Evolutionary conservation across 2,329 filamentous ascomycete genomes (phyloP).

Genomic region (Penicillium sp.): DNA sequence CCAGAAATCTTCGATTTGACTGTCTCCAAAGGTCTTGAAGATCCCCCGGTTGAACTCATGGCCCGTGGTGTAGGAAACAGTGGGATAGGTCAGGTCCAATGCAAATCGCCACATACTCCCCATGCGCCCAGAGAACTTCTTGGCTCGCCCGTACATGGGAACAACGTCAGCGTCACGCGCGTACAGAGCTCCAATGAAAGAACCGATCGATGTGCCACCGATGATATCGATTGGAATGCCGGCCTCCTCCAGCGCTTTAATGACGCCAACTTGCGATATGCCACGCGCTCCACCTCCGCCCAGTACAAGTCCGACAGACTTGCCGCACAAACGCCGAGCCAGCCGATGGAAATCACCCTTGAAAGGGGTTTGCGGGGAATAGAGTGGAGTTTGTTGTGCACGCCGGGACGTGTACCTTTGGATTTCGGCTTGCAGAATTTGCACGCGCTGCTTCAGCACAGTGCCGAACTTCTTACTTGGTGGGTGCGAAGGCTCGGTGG

Average conservation of each 20-base stretch:
- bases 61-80: conserved; percentile 93
- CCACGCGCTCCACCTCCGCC: conserved; percentile 91
- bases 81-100: conserved; percentile 91
- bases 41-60: conserved; percentile 99
- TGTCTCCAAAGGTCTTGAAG: conserved; percentile 96
- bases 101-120: conserved; percentile 98
- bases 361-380: conserved; percentile 85
- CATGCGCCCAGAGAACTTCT: conserved; percentile 99
- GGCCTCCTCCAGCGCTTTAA: conserved; percentile 90
- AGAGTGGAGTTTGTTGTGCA: conserved; percentile 82
- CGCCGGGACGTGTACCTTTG: conserved; percentile 97
- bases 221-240: conserved; percentile 95
- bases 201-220: conserved; percentile 92
- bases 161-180: conserved; percentile 95
- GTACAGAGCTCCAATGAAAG: conserved; percentile 92
- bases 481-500: conserved; percentile 71
- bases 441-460: conserved; percentile 85
- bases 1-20: conserved; percentile 99
- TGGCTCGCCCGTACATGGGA: conserved; percentile 92
- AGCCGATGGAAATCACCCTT: conserved; percentile 97
- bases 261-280: conserved; percentile 89
- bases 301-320: conserved; percentile 89
- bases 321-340: conserved; percentile 84
- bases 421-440: conserved; percentile 93
- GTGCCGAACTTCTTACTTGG: conserved; percentile 76